Conservation (phyloP, 2,329 filamentous ascomycete genomes). For the Fulvia fulva region DNA sequence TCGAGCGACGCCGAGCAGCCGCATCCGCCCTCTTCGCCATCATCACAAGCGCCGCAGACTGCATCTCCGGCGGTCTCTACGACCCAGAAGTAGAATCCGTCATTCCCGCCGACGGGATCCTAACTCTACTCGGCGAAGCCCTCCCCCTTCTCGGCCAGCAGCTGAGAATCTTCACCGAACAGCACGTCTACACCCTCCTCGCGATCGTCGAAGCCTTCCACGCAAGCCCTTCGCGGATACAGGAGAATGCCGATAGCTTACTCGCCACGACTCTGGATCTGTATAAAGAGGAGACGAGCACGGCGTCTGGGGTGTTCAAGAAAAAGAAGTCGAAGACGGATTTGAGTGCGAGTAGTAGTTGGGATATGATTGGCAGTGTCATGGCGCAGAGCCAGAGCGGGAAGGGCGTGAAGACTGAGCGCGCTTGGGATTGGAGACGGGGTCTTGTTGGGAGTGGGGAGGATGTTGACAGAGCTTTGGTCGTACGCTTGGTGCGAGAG, state of each 20-base stretch:
- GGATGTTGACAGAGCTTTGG: conserved; percentile 12
- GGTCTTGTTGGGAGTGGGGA: conserved; percentile 17
- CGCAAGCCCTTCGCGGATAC: conserved; percentile 24
- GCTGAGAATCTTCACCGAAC: conserved; percentile 29
- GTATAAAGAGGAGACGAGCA: conserved; percentile 20
- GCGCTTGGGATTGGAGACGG: conserved; percentile 24
- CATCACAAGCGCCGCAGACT: conserved; percentile 80
- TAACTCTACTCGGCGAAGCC: conserved; percentile 78
- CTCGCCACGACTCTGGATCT: conserved; percentile 23
- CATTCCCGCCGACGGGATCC: conserved; percentile 80
- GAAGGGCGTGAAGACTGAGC: conserved; percentile 11
- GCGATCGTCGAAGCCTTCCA: conserved; percentile 31
- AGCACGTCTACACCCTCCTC: conserved; percentile 27
- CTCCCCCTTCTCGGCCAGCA: conserved; percentile 67
- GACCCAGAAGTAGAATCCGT: conserved; percentile 77
- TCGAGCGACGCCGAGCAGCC: conserved; percentile 64
- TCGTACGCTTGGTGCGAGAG: conserved; percentile 19
- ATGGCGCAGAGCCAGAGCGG: conserved; percentile 10
- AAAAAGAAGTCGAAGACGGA: conserved; percentile 21
- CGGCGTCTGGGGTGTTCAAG: conserved; percentile 9
- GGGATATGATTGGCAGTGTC: conserved; percentile 28
- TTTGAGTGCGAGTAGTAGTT: conserved; percentile 26
- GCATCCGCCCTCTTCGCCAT: conserved; percentile 75
- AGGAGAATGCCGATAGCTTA: conserved; percentile 27
- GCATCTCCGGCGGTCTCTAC: conserved; percentile 85